Base-by-base conservation (phyloP, 2,329 filamentous ascomycete genomes). In the Claviceps cyperi region DNA sequence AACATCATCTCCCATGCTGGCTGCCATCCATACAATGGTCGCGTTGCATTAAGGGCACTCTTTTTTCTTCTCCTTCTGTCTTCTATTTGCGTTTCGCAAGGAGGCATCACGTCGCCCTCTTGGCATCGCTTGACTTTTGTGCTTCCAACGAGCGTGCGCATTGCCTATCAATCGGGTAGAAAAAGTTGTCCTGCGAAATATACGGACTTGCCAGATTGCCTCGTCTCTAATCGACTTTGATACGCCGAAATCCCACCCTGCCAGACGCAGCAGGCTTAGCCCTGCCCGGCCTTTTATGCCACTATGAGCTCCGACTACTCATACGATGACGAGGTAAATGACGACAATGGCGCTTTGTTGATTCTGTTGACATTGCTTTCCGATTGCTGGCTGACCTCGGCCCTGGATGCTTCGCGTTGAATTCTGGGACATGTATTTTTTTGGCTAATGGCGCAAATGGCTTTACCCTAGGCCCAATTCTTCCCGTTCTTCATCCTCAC, bases 401-500 rank as follows among this genome's bases (percentile, higher is more conserved):
- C 21, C 24, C 22, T 28, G 8, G 37, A 8, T 17, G n/a, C 15
- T 15, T 39, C 15, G 14, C n/a, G 37, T 45, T 36, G 21, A 21
- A 21, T 21, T n/a, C 11, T 19, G 28, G 14, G 11, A 6, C 6
- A 32, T 14, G 15, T 17, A 14, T 28, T 37, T 22, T 21, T 46
- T 9, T 22, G 49, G 48, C 51, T 55, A 50, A 54, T 43, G 36
- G 11, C 15, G 5, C 21, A 22, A 28, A 8, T 39, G 21, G 21
- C 2, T 32, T 39, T 38, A 32, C 28, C 3, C 9, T 43, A 92
- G 80, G 90, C 89, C 60, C 87, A 96, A 78, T 96, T 96, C 75
- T 98, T 96, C 76, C 92, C 94, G 58, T 95, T 94, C 78, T 98
- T 98, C 75, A 84, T 97, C 70, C 82, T 96, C 64, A 96, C 90